These are phyloP conservation scores for Ammopiptanthus mongolicus DNA, from an alignment of 306 rosid species.

Conservation along the genomic window DNA sequence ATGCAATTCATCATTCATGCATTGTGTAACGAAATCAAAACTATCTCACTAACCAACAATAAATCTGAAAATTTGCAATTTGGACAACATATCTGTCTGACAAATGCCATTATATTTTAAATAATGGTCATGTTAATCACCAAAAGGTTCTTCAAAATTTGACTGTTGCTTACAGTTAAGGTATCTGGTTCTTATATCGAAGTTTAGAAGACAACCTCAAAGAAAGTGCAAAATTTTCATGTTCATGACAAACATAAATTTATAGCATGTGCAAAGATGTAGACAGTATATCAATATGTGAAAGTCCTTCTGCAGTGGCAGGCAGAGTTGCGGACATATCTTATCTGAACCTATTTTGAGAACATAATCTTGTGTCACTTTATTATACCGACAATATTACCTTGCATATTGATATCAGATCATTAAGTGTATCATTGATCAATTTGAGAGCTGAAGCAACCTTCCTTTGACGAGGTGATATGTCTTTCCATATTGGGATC, in stretches of 20 bases:
- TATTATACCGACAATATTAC: conserved; percentile 42
- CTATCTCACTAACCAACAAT: not conserved
- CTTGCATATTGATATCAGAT: conserved; percentile 84
- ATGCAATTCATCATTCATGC: not conserved
- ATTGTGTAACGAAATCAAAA: not conserved
- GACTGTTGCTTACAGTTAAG: not conserved
- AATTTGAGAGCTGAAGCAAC: conserved; percentile 85
- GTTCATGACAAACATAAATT: not conserved
- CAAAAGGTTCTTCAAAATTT: no score
- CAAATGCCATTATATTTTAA: not conserved
- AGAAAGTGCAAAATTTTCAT: not conserved
- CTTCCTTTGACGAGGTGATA: conserved; percentile 85
- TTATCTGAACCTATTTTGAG: not conserved
- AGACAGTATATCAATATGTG: conserved; percentile 3
- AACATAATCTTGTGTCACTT: conserved; percentile 1
- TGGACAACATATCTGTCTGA: not conserved
- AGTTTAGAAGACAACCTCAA: not conserved
- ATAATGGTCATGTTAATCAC: not conserved
- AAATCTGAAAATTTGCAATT: not conserved
- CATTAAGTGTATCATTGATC: conserved; percentile 70
- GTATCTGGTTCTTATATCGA: not conserved
- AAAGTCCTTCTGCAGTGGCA: conserved; percentile 16
- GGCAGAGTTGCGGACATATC: not conserved
- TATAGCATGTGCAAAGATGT: not conserved
- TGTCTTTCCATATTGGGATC: conserved; percentile 94